Conservation (phyloP, 2,329 filamentous ascomycete genomes). For the Hypoxylon sp. region DNA sequence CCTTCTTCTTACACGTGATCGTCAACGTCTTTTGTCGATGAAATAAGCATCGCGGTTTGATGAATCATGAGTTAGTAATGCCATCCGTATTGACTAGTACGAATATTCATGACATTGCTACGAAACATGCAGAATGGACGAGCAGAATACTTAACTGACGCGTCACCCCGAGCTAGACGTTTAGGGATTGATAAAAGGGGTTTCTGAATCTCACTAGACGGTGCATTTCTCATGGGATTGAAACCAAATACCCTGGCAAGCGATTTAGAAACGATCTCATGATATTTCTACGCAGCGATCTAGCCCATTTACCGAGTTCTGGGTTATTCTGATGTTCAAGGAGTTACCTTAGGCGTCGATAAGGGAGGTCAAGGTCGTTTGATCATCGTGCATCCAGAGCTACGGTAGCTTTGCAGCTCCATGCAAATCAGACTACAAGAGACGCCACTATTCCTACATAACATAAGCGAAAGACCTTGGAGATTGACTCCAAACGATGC, state of each 20-base stretch:
- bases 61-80: slow-evolving; percentile 29
- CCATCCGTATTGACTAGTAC: neutral
- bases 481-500: neutral
- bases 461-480: neutral
- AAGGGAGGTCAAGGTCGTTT: neutral
- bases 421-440: neutral
- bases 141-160: neutral
- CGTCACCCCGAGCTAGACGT: slow-evolving; percentile 3
- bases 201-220: slow-evolving; percentile 1
- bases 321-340: neutral
- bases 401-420: neutral
- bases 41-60: slow-evolving; percentile 4
- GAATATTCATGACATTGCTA: neutral
- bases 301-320: slow-evolving; percentile 6
- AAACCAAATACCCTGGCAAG: neutral
- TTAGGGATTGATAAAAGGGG: slow-evolving; percentile 2
- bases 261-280: slow-evolving; percentile 1
- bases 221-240: slow-evolving; percentile 6
- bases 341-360: neutral
- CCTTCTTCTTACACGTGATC: slow-evolving; percentile 30
- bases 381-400: neutral
- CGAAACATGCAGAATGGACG: slow-evolving; percentile 2
- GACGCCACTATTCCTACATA: neutral
- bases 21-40: slow-evolving; percentile 9
- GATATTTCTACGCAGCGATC: slow-evolving; percentile 1